Conservation (phyloP, 2,329 filamentous ascomycete species). For the Phaeomoniella chlamydospora region DNA sequence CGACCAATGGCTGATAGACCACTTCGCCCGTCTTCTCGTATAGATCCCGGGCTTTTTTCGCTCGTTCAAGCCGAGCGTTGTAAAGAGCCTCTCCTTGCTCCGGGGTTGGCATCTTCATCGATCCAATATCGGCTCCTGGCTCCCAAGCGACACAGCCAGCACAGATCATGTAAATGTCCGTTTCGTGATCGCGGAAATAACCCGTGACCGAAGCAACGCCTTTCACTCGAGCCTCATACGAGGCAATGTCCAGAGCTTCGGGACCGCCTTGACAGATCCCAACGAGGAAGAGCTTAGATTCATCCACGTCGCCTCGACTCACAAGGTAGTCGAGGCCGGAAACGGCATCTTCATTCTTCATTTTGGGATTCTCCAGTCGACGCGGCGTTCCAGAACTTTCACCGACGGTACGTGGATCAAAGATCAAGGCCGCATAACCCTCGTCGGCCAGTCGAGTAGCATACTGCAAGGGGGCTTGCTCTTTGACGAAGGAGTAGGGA, state of each 20-base stretch:
- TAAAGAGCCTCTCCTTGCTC: conserved; percentile 15
- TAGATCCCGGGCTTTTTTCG: conserved; percentile 11
- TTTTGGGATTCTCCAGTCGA: conserved; percentile 15
- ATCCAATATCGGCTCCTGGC: conserved; percentile 12
- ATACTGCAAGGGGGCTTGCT: conserved; percentile 16
- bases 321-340: conserved; percentile 15
- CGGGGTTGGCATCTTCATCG: conserved; percentile 14
- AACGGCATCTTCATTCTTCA: conserved; percentile 16
- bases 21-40: conserved; percentile 16
- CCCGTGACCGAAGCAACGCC: conserved; percentile 9
- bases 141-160: conserved; percentile 13
- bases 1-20: conserved; percentile 14
- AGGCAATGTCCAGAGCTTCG: conserved; percentile 16
- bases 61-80: conserved; percentile 12
- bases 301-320: conserved; percentile 12
- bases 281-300: conserved; percentile 14
- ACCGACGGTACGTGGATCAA: conserved; percentile 17
- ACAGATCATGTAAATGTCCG: conserved; percentile 17
- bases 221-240: conserved; percentile 10
- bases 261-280: conserved; percentile 17
- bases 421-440: conserved; percentile 16
- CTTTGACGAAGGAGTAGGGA: conserved; percentile 16
- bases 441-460: conserved; percentile 16
- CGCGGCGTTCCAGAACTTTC: conserved; percentile 16
- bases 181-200: conserved; percentile 16